Evolutionary conservation across 2,329 filamentous ascomycete genomes (phyloP).

Genomic region (Aspergillus ibericus): DNA sequence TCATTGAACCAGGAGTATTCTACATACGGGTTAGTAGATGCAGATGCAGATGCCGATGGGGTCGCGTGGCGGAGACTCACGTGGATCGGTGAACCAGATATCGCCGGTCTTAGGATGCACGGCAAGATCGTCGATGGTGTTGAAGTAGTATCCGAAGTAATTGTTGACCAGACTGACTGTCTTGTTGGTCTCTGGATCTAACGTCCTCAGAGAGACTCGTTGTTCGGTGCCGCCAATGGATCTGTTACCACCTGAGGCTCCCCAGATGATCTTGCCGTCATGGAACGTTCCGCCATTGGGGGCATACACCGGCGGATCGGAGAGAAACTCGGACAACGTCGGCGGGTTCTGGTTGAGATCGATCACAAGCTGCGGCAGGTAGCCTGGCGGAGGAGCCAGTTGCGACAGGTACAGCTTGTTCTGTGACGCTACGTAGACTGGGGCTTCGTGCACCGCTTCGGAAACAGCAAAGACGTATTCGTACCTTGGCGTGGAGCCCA

Average conservation of each 20-base stretch:
- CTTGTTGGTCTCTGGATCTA: constrained; percentile 48
- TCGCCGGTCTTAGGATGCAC: constrained; percentile 47
- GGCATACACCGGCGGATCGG: constrained; percentile 46
- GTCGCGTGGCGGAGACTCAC: constrained; percentile 18
- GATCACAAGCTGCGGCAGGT: constrained; percentile 40
- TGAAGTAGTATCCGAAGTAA: constrained; percentile 43
- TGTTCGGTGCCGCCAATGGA: constrained; percentile 40
- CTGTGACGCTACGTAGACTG: constrained; percentile 42
- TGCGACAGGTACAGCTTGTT: constrained; percentile 45
- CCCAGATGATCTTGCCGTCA: constrained; percentile 44
- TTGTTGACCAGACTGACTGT: constrained; percentile 46
- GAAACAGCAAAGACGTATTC: constrained; percentile 41
- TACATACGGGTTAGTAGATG: constrained; percentile 2
- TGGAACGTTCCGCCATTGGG: constrained; percentile 45
- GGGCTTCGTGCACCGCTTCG: constrained; percentile 45
- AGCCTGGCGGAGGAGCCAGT: constrained; percentile 37
- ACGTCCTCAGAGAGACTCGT: constrained; percentile 42
- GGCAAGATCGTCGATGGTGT: constrained; percentile 18
- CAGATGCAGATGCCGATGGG: background rate
- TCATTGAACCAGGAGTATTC: constrained; percentile 40
- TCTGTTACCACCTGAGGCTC: constrained; percentile 38
- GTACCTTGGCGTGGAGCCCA: constrained; percentile 39
- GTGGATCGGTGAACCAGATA: constrained; percentile 53
- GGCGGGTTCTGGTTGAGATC: constrained; percentile 47
- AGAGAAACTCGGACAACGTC: constrained; percentile 40